A percentile compares a stretch with the other conserved stretches of the same genome.
Evolutionary conservation across 768 basidiomycete species (phyloP).

Genomic region (Tylopilus sp.): DNA sequence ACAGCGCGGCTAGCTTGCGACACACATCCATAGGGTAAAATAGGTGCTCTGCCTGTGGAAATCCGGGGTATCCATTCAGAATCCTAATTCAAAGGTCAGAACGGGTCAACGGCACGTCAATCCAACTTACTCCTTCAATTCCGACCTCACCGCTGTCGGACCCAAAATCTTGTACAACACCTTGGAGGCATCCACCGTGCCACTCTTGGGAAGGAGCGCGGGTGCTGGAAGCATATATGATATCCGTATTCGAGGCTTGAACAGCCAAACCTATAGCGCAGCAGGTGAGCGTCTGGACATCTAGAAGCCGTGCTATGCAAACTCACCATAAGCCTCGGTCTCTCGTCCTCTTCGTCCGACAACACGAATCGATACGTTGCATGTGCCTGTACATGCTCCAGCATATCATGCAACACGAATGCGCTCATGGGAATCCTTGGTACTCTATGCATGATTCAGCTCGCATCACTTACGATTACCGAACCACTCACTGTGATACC

Average conservation of each 20-base stretch:
- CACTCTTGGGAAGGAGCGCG: conserved; percentile 57
- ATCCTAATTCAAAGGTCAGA: conserved; percentile 38
- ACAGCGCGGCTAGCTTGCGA: conserved; percentile 58
- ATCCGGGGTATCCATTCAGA: conserved; percentile 70
- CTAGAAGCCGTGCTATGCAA: background rate
- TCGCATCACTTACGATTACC: background rate
- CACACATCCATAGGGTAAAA: conserved; percentile 81
- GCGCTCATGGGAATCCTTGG: conserved; percentile 65
- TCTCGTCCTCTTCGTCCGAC: conserved; percentile 82
- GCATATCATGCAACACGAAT: conserved; percentile 91
- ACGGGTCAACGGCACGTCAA: background rate
- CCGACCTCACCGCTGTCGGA: conserved; percentile 44
- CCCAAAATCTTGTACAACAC: conserved; percentile 80
- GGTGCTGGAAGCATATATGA: conserved; percentile 61
- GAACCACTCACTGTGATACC: conserved; percentile 53
- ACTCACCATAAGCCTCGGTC: conserved; percentile 72
- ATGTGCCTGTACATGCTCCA: conserved; percentile 87
- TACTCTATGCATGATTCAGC: conserved; percentile 24
- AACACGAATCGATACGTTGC: conserved; percentile 91
- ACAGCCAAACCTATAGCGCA: conserved; percentile 76
- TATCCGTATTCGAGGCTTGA: conserved; percentile 84
- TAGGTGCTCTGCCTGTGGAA: conserved; percentile 85
- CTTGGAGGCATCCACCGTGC: conserved; percentile 69
- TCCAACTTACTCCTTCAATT: conserved; percentile 26
- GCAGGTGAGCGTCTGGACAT: background rate